Evolutionary conservation across 768 basidiomycete genomes (phyloP).

Genomic region (Collybia nuda): DNA sequence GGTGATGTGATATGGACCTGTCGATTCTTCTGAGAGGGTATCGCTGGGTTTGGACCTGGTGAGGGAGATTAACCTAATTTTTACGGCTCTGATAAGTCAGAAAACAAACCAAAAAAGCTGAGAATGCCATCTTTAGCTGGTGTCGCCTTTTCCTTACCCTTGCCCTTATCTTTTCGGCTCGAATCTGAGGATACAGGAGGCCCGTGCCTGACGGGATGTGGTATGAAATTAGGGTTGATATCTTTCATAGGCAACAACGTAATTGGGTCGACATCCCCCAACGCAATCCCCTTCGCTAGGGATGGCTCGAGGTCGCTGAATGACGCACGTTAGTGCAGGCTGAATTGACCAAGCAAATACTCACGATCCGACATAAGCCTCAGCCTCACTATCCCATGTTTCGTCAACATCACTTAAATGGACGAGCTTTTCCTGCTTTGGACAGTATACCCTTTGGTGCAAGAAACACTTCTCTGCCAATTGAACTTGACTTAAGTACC

Average conservation of each 20-base stretch:
- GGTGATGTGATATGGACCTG: slow-evolving; percentile 12
- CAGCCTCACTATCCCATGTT: slow-evolving; percentile 59
- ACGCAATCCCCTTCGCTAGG: slow-evolving; percentile 65
- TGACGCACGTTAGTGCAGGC: slow-evolving; percentile 11
- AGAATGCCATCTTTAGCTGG: slow-evolving; percentile 42
- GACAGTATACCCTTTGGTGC: slow-evolving; percentile 92
- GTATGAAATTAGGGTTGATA: slow-evolving; percentile 67
- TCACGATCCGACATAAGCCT: slow-evolving; percentile 74
- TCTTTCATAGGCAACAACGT: slow-evolving; percentile 72
- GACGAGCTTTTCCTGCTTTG: slow-evolving; percentile 60
- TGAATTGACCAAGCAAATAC: slow-evolving; percentile 15
- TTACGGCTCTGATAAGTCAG: neutral
- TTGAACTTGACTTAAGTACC: slow-evolving; percentile 73
- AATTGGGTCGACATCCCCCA: slow-evolving; percentile 71
- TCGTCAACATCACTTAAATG: slow-evolving; percentile 63
- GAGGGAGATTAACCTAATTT: slow-evolving; percentile 1
- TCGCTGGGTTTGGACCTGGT: slow-evolving; percentile 41
- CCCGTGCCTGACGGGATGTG: slow-evolving; percentile 46
- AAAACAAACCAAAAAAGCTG: slow-evolving; percentile 61
- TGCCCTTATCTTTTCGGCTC: slow-evolving; percentile 34
- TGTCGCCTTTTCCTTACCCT: slow-evolving; percentile 46
- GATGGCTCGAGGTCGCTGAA: slow-evolving; percentile 61
- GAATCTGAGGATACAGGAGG: slow-evolving; percentile 19
- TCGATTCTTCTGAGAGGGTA: slow-evolving; percentile 25
- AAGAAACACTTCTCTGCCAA: slow-evolving; percentile 91